Evolutionary conservation across 768 basidiomycete genomes (phyloP).

Genomic region (Austroboletus eburneus): DNA sequence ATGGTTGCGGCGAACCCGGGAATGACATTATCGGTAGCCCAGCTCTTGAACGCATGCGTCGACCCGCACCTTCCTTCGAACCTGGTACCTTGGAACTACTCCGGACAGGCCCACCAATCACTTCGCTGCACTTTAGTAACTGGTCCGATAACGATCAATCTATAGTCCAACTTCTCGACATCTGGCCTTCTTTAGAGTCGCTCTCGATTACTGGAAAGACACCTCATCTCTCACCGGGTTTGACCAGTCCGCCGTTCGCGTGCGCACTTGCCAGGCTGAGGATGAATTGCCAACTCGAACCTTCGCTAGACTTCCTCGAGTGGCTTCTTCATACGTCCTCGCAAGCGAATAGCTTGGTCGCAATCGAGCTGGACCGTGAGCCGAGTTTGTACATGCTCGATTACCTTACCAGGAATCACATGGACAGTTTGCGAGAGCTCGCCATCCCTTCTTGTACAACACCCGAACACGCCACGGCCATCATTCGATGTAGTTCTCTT

Average conservation of each 20-base stretch:
- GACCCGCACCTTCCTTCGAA: constrained; percentile 52
- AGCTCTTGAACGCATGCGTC: constrained; percentile 43
- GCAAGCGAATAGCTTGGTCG: constrained; percentile 39
- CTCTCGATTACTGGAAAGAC: constrained; percentile 58
- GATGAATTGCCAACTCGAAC: constrained; percentile 63
- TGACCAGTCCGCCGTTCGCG: constrained; percentile 38
- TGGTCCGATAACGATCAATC: constrained; percentile 62
- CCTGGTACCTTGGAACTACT: constrained; percentile 48
- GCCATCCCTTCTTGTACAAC: constrained; percentile 53
- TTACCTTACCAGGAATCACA: constrained; percentile 48
- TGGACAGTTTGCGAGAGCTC: constrained; percentile 47
- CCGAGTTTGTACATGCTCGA: constrained; percentile 54
- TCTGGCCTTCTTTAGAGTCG: constrained; percentile 55
- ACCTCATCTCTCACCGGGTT: constrained; percentile 43
- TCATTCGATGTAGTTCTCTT: constrained; percentile 48
- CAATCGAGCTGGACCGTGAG: constrained; percentile 58
- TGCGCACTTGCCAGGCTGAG: constrained; percentile 49
- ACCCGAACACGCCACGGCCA: constrained; percentile 41
- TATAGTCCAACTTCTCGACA: constrained; percentile 57
- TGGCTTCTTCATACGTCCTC: constrained; percentile 66
- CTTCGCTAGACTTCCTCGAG: constrained; percentile 57
- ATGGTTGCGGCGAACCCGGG: constrained; percentile 51
- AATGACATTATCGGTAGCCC: constrained; percentile 47
- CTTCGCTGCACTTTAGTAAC: constrained; percentile 58
- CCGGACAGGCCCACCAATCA: constrained; percentile 49